Evolutionary conservation across 208 protist genomes (phyloP), one percentile per base, ranked within the genome.

Genomic region (Leishmania mexicana): DNA sequence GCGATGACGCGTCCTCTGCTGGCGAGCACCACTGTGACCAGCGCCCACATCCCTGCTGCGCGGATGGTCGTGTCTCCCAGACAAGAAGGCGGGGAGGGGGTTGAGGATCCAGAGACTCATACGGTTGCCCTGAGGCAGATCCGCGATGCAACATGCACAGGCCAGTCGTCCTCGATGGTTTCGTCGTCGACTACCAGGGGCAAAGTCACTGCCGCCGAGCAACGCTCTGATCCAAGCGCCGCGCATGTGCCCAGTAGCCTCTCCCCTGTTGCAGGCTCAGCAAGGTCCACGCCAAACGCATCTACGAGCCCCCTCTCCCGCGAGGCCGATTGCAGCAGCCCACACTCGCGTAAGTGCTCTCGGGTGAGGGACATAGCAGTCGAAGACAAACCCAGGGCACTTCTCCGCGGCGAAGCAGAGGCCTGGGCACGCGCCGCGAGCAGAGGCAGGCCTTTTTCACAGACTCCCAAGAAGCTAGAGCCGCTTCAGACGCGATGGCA

Each of bases 361-460:
- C 65, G 71, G 31, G 45, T 68, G 2, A 81, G 71, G 2, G 82
- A 75, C 57, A 53, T 81, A 47, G 71, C 67, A 1, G 77, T 75
- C 2, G 53, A 81, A 28, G 15, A 81, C 40, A 77, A 81, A 8
- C 5, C 21, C 42, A 31, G 21, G 45, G 3, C 45, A 15, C 19
- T 74, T 19, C 24, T 49, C 45, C 24, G 10, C 28, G 68, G 54
- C 2, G 24, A 51, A 53, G 40, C 45, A 53, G 24, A 47, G 68
- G 13, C 28, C 28, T 24, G n/a, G 38, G 28, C 28, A 38, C 28
- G 21, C 45, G 45, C 45, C 19, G 35, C 24, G 5, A 3, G 68
- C 3, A 1, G 24, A 19, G 7, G 7, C 10, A 54, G 11, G 10
- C 24, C 7, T 13, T 19, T 13, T 11, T 74, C 68, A 28, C 21